Conservation (phyloP, 345 rosid genomes). For the Heritiera fomes region DNA sequence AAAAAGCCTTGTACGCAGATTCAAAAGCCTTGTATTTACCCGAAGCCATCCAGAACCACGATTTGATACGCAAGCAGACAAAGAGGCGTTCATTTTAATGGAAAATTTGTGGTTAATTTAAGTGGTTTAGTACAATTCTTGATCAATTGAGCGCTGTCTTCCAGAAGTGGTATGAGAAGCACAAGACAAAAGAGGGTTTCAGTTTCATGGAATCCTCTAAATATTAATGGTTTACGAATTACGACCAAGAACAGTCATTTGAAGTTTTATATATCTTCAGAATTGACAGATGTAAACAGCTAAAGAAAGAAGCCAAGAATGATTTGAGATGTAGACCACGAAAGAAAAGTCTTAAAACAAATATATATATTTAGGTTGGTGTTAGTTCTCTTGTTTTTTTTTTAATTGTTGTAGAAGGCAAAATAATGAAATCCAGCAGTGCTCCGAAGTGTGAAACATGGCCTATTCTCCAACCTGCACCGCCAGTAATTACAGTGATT, state of each 20-base stretch:
- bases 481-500: conserved; percentile 16
- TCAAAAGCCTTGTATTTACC: too few species aligned
- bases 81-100: not conserved
- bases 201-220: not conserved
- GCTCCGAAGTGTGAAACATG: conserved; percentile 16
- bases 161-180: not conserved
- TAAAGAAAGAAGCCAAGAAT: not conserved
- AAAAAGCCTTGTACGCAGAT: not conserved
- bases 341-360: not conserved
- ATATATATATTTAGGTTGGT: not conserved
- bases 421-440: conserved; percentile 5
- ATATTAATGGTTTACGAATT: not conserved
- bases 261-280: not conserved
- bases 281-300: not conserved
- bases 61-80: not conserved
- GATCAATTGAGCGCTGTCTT: not conserved
- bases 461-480: conserved; percentile 22
- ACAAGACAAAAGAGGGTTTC: not conserved
- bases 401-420: not conserved
- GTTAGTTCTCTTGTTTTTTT: not conserved
- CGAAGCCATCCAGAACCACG: too few species aligned
- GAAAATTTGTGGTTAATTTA: not conserved
- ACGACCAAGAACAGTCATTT: not conserved
- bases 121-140: not conserved
- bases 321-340: not conserved